Percentiles rank a stretch among this genome's conserved stretches.
Conservation (phyloP, 2,329 filamentous ascomycete genomes). For the Bipolaris victoriae region DNA sequence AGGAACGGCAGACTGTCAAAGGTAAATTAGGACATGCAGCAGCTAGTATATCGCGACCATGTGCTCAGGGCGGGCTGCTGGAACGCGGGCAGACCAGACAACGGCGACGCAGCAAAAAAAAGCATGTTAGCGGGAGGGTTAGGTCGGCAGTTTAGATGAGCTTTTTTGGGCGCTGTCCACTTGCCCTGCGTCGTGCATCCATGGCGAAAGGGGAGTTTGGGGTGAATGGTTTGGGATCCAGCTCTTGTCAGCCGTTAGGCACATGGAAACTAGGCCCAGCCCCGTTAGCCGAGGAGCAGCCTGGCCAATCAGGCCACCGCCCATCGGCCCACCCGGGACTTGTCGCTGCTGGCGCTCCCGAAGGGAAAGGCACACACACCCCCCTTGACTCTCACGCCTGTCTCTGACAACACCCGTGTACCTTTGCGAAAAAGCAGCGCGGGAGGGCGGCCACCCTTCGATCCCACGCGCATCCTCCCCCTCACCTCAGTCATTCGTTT, state of each 20-base stretch:
- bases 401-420: conserved; percentile 22
- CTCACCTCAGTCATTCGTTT: conserved; percentile 52
- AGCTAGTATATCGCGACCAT: conserved; percentile 7
- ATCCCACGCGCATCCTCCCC: conserved; percentile 20
- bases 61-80: not conserved
- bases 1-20: conserved; percentile 26
- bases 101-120: conserved; percentile 4
- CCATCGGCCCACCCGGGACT: conserved; percentile 3
- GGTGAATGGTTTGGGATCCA: not conserved
- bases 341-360: not conserved
- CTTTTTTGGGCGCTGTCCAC: too few relatives aligned
- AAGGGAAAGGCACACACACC: not conserved
- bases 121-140: not conserved
- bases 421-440: conserved; percentile 19
- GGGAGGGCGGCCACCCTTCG: conserved; percentile 25
- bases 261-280: not conserved
- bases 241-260: conserved; percentile 7
- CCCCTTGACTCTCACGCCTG: conserved; percentile 21
- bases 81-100: conserved; percentile 3
- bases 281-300: conserved; percentile 8
- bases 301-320: conserved; percentile 19
- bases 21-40: conserved; percentile 14
- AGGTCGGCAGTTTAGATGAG: too few relatives aligned
- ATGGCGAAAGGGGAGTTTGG: conserved; percentile 10
- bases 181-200: too few relatives aligned